Evolutionary conservation across 2,329 filamentous ascomycete genomes (phyloP), one percentile per base, ranked within the genome.

Genomic region (Verticillium dahliae): DNA sequence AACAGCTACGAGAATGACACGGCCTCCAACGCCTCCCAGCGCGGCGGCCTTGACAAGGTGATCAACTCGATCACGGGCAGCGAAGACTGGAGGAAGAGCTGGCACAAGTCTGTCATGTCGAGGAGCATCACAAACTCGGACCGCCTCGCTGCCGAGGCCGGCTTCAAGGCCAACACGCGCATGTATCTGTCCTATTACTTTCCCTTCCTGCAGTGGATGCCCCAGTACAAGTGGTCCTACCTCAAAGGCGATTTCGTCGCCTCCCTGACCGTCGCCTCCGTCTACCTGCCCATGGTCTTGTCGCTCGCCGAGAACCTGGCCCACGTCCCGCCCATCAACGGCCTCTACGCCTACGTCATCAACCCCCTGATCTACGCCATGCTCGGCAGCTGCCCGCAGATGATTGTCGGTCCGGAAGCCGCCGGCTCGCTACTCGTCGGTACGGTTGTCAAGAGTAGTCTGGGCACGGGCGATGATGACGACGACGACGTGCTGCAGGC

Each of bases 161-260:
- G 91, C 35, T 81, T 96, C 68, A 87, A 86, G 69, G 87, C 92
- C 71, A 87, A 84, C 27, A 82, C 85, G 62, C 80, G 85, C 65
- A 93, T 96, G 92, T 97, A 98, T 72, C 76, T 97, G 64, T 87
- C 89, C 4, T 98, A 99, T 78, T 99, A 99, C 72, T 80, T 99
- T 56, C 95, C 95, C 0, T 91, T 93, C 64, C 79, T 97, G 66
- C 92, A 89, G 66, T 99, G 95, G 95, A 89, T 96, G 65, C 82
- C 81, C 59, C 91, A 97, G 76, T 99, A 99, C 75, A 86, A 85
- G 68, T 88, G 86, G 83, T 84, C 86, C 3, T 97, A 91, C 75
- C 75, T 98, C 57, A 86, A 89, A 68, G 95, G 95, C 57, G 95
- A 99, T 74, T 77, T 98, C 18, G 81, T 96, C 14, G 90, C 94